Percentiles rank a stretch among this genome's conserved stretches.
phyloP scores from a whole-genome alignment of 129 eudicot species.

The Arctium minus region DNA sequence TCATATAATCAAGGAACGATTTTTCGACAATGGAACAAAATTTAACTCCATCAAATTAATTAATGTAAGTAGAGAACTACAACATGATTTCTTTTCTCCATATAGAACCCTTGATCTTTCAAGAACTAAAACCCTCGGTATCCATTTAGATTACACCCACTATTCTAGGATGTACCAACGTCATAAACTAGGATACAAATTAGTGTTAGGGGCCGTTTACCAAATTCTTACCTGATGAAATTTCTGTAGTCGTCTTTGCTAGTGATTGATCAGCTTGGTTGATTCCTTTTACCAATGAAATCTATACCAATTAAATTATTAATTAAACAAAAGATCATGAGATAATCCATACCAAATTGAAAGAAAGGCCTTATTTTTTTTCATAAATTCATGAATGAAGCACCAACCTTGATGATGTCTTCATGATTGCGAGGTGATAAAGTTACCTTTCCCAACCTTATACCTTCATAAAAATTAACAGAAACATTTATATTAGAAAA shows the following conservation, averaged over 20 bases:
- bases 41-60: too few relatives aligned
- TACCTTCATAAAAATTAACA: slow-evolving; percentile 26
- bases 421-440: slow-evolving; percentile 15
- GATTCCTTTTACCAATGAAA: neutral
- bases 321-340: neutral
- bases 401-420: neutral
- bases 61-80: neutral
- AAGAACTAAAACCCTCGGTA: neutral
- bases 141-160: neutral
- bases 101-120: neutral
- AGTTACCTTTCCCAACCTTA: slow-evolving; percentile 34
- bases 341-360: neutral
- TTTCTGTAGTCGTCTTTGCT: slow-evolving; percentile 21
- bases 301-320: neutral
- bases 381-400: slow-evolving; percentile 4
- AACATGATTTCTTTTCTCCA: neutral
- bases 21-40: neutral
- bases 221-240: slow-evolving; percentile 31
- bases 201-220: slow-evolving; percentile 41
- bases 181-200: neutral
- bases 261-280: neutral
- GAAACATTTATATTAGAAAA: neutral
- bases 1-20: neutral
- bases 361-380: neutral
- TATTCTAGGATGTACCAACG: neutral